Evolutionary conservation across 2,329 filamentous ascomycete species (phyloP), one percentile per base, ranked within the genome.

Genomic region (Coniosporium tulheliwenetii): DNA sequence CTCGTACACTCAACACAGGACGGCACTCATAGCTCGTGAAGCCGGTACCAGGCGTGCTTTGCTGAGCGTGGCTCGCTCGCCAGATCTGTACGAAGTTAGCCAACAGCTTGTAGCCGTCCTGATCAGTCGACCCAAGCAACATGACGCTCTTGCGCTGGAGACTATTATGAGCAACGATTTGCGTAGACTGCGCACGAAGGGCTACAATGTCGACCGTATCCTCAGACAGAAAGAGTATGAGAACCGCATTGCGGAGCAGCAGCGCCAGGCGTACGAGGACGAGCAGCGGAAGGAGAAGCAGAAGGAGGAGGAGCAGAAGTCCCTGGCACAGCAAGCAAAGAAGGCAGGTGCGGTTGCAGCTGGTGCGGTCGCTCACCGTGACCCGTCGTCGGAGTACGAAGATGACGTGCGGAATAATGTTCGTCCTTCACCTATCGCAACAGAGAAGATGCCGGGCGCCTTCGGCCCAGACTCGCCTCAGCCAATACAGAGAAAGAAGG

Each of bases 201-300:
- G 91, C 1, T 96, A 95, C 67, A 96, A 98, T 49, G 91, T 98
- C 33, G 85, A 95, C 53, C 81, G 91, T 39, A 96, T 98, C 46
- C 69, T 98, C 15, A 77, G 85, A 32, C 81, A 81, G 41, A 93
- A 93, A 63, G 85, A 82, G 14, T 83, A 84, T 2, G 86, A 96
- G 58, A 84, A 85, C 5, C 76, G 84, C 40, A 78, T 96, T 47
- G 86, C 85, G 0, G 87, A 95, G 53, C 81, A 83, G 51, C 78
- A 85, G 56, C 74, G 83, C 38, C 78, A 81, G 52, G 79, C 79
- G 52, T 77, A 82, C 31, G 59, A 86, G 5, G 81, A 83, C 46
- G 74, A 76, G 38, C 85, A 93, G 53, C 75, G 80, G 47, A 26
- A 26, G 19, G 19, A 26, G 19, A 73, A 75, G 52, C 70, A 70